Evolutionary conservation across 2,329 filamentous ascomycete genomes (phyloP).

Genomic region (Colletotrichum limetticola): DNA sequence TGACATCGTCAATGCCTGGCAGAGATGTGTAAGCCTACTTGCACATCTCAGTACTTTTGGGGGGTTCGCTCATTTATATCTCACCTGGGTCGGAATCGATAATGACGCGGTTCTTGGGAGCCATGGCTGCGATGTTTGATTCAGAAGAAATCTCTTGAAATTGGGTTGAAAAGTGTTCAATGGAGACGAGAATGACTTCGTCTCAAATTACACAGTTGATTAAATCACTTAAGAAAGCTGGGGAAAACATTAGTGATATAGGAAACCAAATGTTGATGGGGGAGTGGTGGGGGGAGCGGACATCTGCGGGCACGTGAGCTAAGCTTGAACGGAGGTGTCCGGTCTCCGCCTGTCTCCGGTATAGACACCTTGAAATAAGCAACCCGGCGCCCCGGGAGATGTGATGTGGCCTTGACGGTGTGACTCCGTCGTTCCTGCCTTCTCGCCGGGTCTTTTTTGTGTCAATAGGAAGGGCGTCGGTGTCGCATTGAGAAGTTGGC

Average conservation of each 20-base stretch:
- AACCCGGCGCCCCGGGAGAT: too few relatives aligned
- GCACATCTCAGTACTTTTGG: not conserved
- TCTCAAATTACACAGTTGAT: not conserved
- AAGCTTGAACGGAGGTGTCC: constrained; percentile 28
- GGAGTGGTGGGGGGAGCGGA: constrained; percentile 17
- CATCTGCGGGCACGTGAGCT: constrained; percentile 26
- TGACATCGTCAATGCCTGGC: constrained; percentile 86
- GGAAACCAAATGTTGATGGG: constrained; percentile 11
- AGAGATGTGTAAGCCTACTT: not conserved
- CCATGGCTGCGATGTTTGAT: constrained; percentile 58
- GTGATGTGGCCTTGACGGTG: not conserved
- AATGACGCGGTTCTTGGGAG: constrained; percentile 81
- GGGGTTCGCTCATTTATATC: constrained; percentile 16
- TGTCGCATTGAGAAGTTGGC: constrained; percentile 4
- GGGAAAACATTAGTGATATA: not conserved
- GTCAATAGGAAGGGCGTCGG: not conserved
- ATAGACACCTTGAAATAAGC: too few relatives aligned
- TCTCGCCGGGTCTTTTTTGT: not conserved
- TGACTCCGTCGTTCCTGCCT: not conserved
- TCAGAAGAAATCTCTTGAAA: not conserved
- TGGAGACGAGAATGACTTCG: not conserved
- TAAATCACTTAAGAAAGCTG: not conserved
- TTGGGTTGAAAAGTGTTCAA: not conserved
- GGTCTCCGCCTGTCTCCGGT: not conserved
- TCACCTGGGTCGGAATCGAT: constrained; percentile 94